Percentiles rank a stretch among this genome's conserved stretches.
Evolutionary conservation across 352 stramenopile genomes (phyloP).

Genomic region (Blastocystis sp.): DNA sequence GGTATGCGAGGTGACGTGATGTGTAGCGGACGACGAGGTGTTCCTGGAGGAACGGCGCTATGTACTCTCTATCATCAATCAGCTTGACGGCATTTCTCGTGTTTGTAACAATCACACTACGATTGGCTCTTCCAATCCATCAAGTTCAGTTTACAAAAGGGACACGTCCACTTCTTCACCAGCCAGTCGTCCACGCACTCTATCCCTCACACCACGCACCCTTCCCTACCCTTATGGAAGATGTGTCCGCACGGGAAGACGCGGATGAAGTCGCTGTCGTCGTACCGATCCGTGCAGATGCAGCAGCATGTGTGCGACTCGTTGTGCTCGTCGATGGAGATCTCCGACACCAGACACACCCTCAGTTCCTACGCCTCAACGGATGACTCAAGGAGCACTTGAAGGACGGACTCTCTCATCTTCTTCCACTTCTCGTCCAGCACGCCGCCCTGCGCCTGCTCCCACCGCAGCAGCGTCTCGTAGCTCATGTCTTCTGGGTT

Average conservation of each 20-base stretch:
- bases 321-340: background rate
- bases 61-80: constrained; percentile 35
- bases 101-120: constrained; percentile 37
- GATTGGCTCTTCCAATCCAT: constrained; percentile 14
- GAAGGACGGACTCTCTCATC: constrained; percentile 13
- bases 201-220: background rate
- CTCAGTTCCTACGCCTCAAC: constrained; percentile 12
- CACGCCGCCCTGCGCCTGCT: constrained; percentile 47
- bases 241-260: constrained; percentile 50
- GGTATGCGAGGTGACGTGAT: background rate
- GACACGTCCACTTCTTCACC: constrained; percentile 65
- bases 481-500: constrained; percentile 53
- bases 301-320: constrained; percentile 38
- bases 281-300: constrained; percentile 58
- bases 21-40: constrained; percentile 39
- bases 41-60: constrained; percentile 54
- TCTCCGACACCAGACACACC: background rate
- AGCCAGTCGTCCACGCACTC: constrained; percentile 51
- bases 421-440: constrained; percentile 38
- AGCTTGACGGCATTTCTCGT: background rate
- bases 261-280: constrained; percentile 10
- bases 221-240: constrained; percentile 51
- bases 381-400: background rate
- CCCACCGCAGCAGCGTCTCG: constrained; percentile 32
- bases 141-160: constrained; percentile 60